Evolutionary conservation across 164 flowering plant species (phyloP), one percentile per base, ranked within the genome.

Genomic region (Vitis rotundifolia): DNA sequence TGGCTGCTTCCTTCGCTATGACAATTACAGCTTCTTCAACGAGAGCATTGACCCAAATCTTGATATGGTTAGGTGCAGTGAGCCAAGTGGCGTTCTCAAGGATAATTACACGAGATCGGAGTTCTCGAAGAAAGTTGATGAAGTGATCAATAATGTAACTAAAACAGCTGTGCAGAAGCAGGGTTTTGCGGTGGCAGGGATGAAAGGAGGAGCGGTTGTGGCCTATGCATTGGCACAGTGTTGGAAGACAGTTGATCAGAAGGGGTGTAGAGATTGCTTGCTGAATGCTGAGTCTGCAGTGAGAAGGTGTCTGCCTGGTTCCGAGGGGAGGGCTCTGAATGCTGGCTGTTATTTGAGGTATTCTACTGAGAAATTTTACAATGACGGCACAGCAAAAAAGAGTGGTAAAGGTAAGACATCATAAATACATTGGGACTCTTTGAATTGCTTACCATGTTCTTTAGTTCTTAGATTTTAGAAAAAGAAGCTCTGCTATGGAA

Each of bases 341-440:
- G 71, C 80, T 0, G 83, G 83, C 2, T 85, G 88, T 55, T 79
- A 66, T 19, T 11, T 85, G 61, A 69, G 82, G 59, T 85, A 82
- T 64, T 73, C 84, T 0, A 72, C 70, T 1, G 61, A 47, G 50
- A 63, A 16, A 5, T 63, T 47, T 29, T 63, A 37, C 51, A 63
- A 37, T 13, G 66, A 15, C 12, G 47, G 47, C 10, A 61, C 22
- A 26, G 15, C 44, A 37, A 37, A 37, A 37, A 37, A 61, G 12
- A 47, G 48, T 2, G 64, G 64, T 61, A 29, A 61, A n/a, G 61
- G 10, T 37, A 37, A 37, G 44, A 37, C 7, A 37, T 6, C 44
- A 37, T 37, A 3, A 37, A 37, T 37, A 37, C 44, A 37, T 5
- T 37, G 44, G 5, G 26, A n/a, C 19, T 53, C 12, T 53, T 8